Base-by-base conservation (phyloP, 1,139 yeast genomes). In the Lodderomyces pseudojiufengensis region DNA sequence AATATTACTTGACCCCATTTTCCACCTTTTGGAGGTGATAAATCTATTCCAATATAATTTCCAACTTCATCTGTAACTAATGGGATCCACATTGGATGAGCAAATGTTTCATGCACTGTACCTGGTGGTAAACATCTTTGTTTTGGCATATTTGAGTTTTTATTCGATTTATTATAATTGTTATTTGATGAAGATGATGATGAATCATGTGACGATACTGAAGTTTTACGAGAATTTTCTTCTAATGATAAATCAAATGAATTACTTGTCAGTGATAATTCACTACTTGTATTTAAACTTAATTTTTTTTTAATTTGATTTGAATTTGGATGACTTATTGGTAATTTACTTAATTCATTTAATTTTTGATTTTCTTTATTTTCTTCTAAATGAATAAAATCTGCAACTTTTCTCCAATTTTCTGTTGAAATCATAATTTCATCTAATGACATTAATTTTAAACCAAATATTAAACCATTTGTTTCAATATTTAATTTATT, bases 31-130 rank as follows among this genome's bases (percentile, higher is more conserved):
- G 86, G 95, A 1, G 97, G 97, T 2, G 92, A 84, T 42, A 90
- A 68, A 59, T 90, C 97, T 10, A 90, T 70, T 33, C 90, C 97
- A 36, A 90, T 80, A 53, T 87, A 87, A 61, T 90, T 90, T 13
- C 97, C 97, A 9, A 84, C 81, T 41, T 78, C 80, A 55, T 90
- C 97, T 9, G 95, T 85, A 14, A 87, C 76, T 30, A 90, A 59
- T 2, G 97, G 97, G 37, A 90, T 81, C 97, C 97, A 90, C 52
- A 76, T 78, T 5, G 87, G 80, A 56, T 87, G 88, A 2, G 96
- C 92, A 61, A 85, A 90, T 1, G 77, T 78, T 3, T 73, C 68
- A 51, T 84, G 85, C 23, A 88, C 67, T 7, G 78, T 61, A 4
- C 79, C 79, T 12, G 86, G 85, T 5, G 97, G 97, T 10, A 84